Evolutionary conservation across 352 stramenopile genomes (phyloP).

Genomic region (Pythium biforme): DNA sequence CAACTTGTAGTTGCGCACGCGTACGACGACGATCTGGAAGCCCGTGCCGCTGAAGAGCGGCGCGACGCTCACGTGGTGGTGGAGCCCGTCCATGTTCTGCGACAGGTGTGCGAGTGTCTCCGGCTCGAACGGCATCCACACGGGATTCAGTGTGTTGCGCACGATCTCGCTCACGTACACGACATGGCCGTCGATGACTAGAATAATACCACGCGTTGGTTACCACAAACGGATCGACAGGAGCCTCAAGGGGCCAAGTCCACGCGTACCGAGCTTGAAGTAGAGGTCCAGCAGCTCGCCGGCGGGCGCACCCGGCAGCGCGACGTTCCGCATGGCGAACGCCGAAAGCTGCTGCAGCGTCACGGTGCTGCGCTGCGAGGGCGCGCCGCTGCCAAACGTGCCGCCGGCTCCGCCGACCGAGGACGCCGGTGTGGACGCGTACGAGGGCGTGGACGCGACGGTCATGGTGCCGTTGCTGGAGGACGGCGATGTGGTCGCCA

Average conservation of each 20-base stretch:
- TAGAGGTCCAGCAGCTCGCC: constrained; percentile 69
- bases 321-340: constrained; percentile 79
- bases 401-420: background rate
- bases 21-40: constrained; percentile 71
- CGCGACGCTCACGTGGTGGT: constrained; percentile 35
- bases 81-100: constrained; percentile 22
- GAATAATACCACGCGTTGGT: background rate
- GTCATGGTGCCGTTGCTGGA: constrained; percentile 4
- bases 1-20: constrained; percentile 51
- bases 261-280: constrained; percentile 64
- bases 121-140: constrained; percentile 79
- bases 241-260: background rate
- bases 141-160: constrained; percentile 68
- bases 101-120: constrained; percentile 29
- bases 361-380: constrained; percentile 33
- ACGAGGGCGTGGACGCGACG: constrained; percentile 7
- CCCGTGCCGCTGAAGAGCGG: constrained; percentile 45
- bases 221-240: background rate
- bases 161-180: constrained; percentile 78
- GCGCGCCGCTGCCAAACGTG: background rate
- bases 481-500: constrained; percentile 11
- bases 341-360: constrained; percentile 74
- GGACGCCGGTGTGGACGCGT: constrained; percentile 2
- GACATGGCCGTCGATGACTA: constrained; percentile 64
- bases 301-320: constrained; percentile 40